Evolutionary conservation across 2,329 filamentous ascomycete genomes (phyloP).

Genomic region (Penicillium sp.): DNA sequence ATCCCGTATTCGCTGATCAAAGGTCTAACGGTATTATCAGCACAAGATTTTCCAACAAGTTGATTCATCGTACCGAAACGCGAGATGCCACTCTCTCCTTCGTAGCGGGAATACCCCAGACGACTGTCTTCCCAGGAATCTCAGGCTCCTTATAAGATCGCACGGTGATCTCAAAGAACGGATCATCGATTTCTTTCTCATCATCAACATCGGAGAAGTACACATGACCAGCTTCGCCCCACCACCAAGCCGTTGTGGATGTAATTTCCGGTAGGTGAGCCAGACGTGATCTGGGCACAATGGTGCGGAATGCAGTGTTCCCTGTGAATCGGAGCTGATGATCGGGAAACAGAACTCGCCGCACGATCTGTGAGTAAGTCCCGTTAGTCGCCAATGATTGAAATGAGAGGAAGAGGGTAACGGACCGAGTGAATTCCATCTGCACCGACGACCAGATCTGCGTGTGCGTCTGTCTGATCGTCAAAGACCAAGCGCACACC

Average conservation of each 20-base stretch:
- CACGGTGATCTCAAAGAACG: conserved; percentile 43
- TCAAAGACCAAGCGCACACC: conserved; percentile 49
- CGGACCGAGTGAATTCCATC: conserved; percentile 55
- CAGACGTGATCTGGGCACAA: conserved; percentile 42
- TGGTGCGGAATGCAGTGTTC: conserved; percentile 50
- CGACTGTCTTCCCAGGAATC: conserved; percentile 8
- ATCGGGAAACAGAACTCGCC: conserved; percentile 43
- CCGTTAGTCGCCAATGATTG: background rate
- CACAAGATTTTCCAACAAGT: background rate
- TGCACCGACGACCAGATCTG: conserved; percentile 54
- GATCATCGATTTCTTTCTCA: conserved; percentile 23
- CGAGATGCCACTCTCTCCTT: conserved; percentile 23
- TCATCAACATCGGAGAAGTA: conserved; percentile 45
- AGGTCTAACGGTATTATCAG: conserved; percentile 33
- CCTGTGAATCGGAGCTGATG: conserved; percentile 52
- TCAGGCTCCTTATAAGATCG: conserved; percentile 24
- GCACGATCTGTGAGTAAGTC: conserved; percentile 36
- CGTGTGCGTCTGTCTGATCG: conserved; percentile 42
- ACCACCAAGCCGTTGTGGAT: conserved; percentile 45
- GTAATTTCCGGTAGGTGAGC: conserved; percentile 34
- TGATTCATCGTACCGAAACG: conserved; percentile 20
- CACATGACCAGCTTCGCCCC: conserved; percentile 44
- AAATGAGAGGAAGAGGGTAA: background rate
- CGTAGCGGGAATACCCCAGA: conserved; percentile 17
- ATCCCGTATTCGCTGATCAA: conserved; percentile 43